Evolutionary conservation across 768 basidiomycete genomes (phyloP).

Genomic region (Mycena haematopus): DNA sequence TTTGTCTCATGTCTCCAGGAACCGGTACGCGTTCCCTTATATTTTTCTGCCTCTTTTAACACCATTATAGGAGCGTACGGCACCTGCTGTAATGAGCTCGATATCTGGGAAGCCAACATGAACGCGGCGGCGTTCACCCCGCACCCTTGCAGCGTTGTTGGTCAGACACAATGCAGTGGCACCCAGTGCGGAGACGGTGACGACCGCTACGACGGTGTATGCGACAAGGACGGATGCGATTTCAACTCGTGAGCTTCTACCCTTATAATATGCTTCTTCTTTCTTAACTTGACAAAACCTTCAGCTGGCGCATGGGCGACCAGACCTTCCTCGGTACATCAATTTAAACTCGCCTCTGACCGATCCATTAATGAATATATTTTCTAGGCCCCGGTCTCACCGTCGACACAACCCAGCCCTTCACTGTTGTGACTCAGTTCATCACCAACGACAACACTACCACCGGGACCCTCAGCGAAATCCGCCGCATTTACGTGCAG

Average conservation of each 20-base stretch:
- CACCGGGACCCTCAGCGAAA: conserved; percentile 41
- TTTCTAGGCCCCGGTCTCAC: conserved; percentile 46
- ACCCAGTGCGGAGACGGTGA: too few species aligned
- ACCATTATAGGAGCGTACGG: neutral
- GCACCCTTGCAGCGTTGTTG: conserved; percentile 34
- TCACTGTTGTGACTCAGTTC: conserved; percentile 48
- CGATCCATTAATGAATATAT: too few species aligned
- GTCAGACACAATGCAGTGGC: neutral
- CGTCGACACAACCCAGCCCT: conserved; percentile 46
- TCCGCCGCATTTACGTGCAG: conserved; percentile 52
- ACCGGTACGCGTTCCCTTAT: too few species aligned
- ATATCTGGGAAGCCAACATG: conserved; percentile 25
- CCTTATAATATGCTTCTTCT: too few species aligned
- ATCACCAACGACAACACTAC: conserved; percentile 32
- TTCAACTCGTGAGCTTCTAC: too few species aligned
- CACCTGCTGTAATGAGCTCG: conserved; percentile 26
- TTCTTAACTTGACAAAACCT: too few species aligned
- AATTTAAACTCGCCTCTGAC: too few species aligned
- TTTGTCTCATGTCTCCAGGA: too few species aligned
- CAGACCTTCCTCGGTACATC: conserved; percentile 46
- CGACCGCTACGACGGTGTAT: conserved; percentile 35
- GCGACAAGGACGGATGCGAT: conserved; percentile 54
- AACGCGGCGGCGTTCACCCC: conserved; percentile 46
- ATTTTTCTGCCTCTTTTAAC: neutral
- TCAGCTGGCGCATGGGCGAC: conserved; percentile 52